Conservation (phyloP, 306 rosid species). For the Cucumis cinereus region DNA sequence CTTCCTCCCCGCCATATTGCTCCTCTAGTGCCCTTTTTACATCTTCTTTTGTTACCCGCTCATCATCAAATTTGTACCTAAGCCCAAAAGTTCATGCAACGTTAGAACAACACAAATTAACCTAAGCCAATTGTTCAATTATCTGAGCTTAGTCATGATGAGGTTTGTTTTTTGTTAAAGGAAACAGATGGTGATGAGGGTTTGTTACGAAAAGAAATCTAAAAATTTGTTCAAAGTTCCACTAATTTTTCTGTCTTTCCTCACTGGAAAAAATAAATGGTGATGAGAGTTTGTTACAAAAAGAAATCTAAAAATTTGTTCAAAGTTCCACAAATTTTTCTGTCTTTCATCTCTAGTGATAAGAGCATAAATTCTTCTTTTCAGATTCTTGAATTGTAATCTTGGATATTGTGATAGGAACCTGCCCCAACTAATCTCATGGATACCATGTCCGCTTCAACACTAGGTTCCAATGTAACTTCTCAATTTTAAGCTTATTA, state of each 20-base stretch:
- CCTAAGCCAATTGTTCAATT: neutral
- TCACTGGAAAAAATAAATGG: neutral
- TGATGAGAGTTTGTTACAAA: neutral
- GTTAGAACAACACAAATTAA: neutral
- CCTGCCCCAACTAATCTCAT: neutral
- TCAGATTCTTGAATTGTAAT: neutral
- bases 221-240: neutral
- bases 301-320: neutral
- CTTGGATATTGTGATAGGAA: neutral
- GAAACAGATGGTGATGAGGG: neutral
- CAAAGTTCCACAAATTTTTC: neutral
- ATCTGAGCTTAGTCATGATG: neutral
- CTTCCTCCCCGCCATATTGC: conserved; percentile 99
- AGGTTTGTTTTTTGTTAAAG: too few relatives aligned
- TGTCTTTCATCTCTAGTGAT: neutral
- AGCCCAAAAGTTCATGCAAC: neutral
- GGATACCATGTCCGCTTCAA: neutral
- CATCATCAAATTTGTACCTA: conserved; percentile 97
- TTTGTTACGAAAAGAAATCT: neutral
- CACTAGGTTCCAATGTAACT: neutral
- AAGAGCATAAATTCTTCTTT: neutral
- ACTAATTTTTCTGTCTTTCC: neutral
- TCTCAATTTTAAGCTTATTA: neutral
- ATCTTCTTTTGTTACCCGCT: conserved; percentile 94
- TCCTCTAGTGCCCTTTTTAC: conserved; percentile 89